A percentile compares a stretch with the other conserved stretches of the same genome.
phyloP scores from a whole-genome alignment of 345 rosid species.

The Corchorus capsularis region DNA sequence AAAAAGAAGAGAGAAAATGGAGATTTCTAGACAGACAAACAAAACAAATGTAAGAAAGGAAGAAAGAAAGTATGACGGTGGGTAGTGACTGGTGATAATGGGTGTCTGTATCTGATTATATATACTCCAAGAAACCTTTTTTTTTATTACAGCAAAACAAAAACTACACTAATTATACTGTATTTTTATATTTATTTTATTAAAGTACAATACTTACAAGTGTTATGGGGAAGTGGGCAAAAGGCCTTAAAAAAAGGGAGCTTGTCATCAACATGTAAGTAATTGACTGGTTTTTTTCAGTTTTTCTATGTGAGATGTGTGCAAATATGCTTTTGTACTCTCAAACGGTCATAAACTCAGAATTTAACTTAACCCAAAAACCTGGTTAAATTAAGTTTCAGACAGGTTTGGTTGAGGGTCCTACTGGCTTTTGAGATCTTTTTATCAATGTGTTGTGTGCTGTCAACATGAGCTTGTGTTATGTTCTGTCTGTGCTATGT shows the following conservation, averaged over 20 bases:
- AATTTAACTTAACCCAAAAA: not conserved
- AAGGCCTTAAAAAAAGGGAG: not conserved
- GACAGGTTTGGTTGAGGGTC: not conserved
- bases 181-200: not conserved
- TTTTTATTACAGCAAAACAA: not conserved
- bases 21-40: constrained; percentile 33
- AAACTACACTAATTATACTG: too few relatives aligned
- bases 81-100: constrained; percentile 30
- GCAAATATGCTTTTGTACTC: not conserved
- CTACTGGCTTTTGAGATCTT: not conserved
- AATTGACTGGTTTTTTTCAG: not conserved
- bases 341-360: constrained; percentile 20
- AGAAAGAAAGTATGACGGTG: constrained; percentile 28
- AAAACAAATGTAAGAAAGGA: too few relatives aligned
- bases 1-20: constrained; percentile 8
- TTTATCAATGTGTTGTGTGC: constrained; percentile 1
- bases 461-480: constrained; percentile 1
- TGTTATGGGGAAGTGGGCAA: constrained; percentile 1
- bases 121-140: too few relatives aligned
- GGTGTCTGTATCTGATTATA: not conserved
- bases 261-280: not conserved
- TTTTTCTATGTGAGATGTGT: not conserved
- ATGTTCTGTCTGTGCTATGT: not conserved
- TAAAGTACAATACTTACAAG: not conserved
- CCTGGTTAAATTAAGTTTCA: not conserved